Percentiles rank a stretch among this genome's conserved stretches.
Conservation (phyloP, 371 early-diverging fungal species). For the Actinomucor elegans region DNA sequence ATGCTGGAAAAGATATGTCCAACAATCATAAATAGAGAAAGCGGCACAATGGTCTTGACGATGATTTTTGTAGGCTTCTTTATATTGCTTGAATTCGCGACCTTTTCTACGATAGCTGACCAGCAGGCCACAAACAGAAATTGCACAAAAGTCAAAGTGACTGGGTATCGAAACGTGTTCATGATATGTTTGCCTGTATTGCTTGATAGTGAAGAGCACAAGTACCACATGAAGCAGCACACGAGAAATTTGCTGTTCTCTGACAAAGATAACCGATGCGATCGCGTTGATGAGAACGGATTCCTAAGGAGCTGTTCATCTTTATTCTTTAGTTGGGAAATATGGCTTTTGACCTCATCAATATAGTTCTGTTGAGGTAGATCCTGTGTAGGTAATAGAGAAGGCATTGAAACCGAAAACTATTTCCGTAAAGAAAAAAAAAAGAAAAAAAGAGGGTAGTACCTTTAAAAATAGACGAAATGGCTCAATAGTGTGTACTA, state of each 20-base stretch:
- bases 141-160: slow-evolving; percentile 79
- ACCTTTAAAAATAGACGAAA: too few relatives aligned
- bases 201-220: slow-evolving; percentile 77
- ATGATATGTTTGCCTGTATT: slow-evolving; percentile 81
- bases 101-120: slow-evolving; percentile 38
- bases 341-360: too few relatives aligned
- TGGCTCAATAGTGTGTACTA: too few relatives aligned
- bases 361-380: too few relatives aligned
- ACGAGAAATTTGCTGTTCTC: slow-evolving; percentile 43
- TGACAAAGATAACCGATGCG: slow-evolving; percentile 13
- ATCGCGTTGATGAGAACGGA: background rate
- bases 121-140: slow-evolving; percentile 72
- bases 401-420: too few relatives aligned
- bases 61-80: slow-evolving; percentile 55
- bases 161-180: slow-evolving; percentile 70
- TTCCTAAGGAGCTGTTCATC: too few relatives aligned
- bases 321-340: too few relatives aligned
- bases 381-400: too few relatives aligned
- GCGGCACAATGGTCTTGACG: slow-evolving; percentile 63
- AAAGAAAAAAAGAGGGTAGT: too few relatives aligned
- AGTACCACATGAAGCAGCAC: slow-evolving; percentile 76
- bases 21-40: slow-evolving; percentile 77
- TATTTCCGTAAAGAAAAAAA: too few relatives aligned
- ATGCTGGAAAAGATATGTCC: slow-evolving; percentile 81
- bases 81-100: slow-evolving; percentile 45